A percentile compares a stretch with the other conserved stretches of the same genome.
Evolutionary conservation across 108 stramenopile species (phyloP).

Genomic region (Stephanodiscus minutulus): DNA sequence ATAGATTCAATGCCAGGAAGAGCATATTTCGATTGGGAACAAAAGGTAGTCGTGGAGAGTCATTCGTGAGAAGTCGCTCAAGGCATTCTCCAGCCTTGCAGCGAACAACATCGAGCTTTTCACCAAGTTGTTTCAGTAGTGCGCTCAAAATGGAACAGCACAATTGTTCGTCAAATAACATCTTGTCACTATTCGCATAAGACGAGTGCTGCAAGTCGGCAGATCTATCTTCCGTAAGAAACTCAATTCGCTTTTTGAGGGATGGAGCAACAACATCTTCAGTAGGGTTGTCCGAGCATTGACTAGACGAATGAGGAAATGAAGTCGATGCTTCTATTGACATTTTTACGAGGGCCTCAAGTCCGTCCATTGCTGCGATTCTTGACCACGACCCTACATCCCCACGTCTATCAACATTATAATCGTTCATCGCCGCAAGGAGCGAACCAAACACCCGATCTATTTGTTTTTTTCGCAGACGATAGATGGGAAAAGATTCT

Average conservation of each 20-base stretch:
- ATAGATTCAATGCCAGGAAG: constrained; percentile 34
- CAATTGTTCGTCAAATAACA: constrained; percentile 44
- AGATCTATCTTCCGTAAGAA: background rate
- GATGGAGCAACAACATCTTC: constrained; percentile 21
- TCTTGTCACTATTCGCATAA: background rate
- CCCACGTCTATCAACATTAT: constrained; percentile 95
- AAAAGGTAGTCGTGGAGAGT: constrained; percentile 57
- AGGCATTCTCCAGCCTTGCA: constrained; percentile 81
- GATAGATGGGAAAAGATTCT: constrained; percentile 33
- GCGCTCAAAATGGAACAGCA: constrained; percentile 56
- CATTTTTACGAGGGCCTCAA: constrained; percentile 59
- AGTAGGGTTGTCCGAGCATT: background rate
- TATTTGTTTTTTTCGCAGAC: constrained; percentile 47
- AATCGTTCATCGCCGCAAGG: constrained; percentile 84
- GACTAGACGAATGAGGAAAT: constrained; percentile 30
- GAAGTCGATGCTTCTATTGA: constrained; percentile 37
- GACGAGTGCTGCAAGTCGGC: background rate
- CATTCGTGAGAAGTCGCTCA: constrained; percentile 49
- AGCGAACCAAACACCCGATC: constrained; percentile 69
- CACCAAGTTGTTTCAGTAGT: constrained; percentile 87
- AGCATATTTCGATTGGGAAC: constrained; percentile 49
- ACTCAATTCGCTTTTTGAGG: constrained; percentile 22
- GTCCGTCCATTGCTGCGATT: constrained; percentile 87
- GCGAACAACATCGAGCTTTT: constrained; percentile 93
- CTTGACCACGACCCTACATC: constrained; percentile 99